These are phyloP conservation scores for Friedmanniomyces simplex DNA, from an alignment of 495 filamentous ascomycete genomes.

Conservation along the genomic window DNA sequence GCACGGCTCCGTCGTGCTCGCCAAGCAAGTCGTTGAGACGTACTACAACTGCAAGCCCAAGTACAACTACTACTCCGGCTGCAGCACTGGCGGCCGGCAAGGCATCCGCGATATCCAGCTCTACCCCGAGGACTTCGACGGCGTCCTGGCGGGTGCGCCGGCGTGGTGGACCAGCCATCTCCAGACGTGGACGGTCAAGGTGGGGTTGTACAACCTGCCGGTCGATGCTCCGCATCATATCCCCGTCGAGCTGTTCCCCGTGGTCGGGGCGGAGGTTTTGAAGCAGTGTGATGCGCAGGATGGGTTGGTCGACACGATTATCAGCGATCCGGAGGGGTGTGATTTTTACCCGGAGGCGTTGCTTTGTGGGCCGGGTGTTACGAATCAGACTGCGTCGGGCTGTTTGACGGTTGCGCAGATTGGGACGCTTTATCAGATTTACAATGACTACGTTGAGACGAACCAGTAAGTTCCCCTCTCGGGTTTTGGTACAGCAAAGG, in stretches of 20 bases:
- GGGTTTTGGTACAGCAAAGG: background rate
- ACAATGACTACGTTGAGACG: constrained; percentile 41
- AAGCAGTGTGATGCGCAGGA: constrained; percentile 57
- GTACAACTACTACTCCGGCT: constrained; percentile 48
- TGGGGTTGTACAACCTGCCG: constrained; percentile 25
- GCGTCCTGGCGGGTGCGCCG: constrained; percentile 53
- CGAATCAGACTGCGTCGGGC: constrained; percentile 24
- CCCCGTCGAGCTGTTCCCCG: constrained; percentile 37
- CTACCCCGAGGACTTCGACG: constrained; percentile 53
- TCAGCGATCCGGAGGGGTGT: constrained; percentile 52
- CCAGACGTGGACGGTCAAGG: constrained; percentile 38
- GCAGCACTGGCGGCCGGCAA: constrained; percentile 50
- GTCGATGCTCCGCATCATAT: constrained; percentile 42
- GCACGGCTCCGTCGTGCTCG: constrained; percentile 38
- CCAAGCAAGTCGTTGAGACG: constrained; percentile 26
- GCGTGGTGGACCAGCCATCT: constrained; percentile 42
- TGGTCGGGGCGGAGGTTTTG: constrained; percentile 48
- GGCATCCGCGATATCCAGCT: constrained; percentile 44
- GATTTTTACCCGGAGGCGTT: constrained; percentile 42
- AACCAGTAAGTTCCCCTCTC: constrained; percentile 29
- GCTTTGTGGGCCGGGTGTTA: constrained; percentile 34
- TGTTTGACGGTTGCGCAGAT: constrained; percentile 52
- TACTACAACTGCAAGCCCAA: constrained; percentile 37
- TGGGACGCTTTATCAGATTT: constrained; percentile 42
- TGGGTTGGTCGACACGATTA: constrained; percentile 53